Evolutionary conservation across 192 early-diverging fungal genomes (phyloP), one percentile per base, ranked within the genome.

Genomic region (Linnemannia zychae): DNA sequence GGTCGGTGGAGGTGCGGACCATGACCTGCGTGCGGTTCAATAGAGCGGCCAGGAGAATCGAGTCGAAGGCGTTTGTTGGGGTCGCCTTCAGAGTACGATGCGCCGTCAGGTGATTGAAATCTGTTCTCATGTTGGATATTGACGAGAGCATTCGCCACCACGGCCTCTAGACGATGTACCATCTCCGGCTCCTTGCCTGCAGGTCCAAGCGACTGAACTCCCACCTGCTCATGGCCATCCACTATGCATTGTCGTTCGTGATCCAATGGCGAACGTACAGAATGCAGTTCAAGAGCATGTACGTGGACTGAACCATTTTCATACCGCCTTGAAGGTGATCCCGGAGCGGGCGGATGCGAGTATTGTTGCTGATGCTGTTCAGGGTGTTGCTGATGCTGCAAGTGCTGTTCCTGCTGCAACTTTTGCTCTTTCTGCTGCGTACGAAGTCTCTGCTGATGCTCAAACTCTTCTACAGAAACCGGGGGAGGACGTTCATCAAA

Each of bases 101-200:
- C 52, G 53, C 24, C 52, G 4, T 82, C 80, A 7, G 67, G 80
- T 36, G 80, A 72, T 24, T 81, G 79, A 31, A 82, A 72, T 24
- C 71, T 69, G n/a, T 74, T 74, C 28, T 72, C 67, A 65, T 84
- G 76, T 44, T 84, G 82, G 53, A 84, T 75, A 31, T 78, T 72
- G 24, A 84, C 76, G 28, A 84, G 65, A 17, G 77, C 77, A 75
- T 74, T 75, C 1, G 82, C 82, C 0, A 78, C 82, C 3, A 31
- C 77, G 20, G 70, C 82, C 44, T 84, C 82, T 5, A 79, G 22
- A 60, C 72, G 74, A 0, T 82, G 80, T 1, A 68, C 73, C 33
- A 65, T 34, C 36, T 77, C 81, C 7, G 81, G 60, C 22, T 65
- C 75, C 44, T 82, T 72, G 13, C 37, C 75, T 63, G 57, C 11